These are phyloP conservation scores for Globisporangium mamillatum DNA, from an alignment of 352 stramenopile species.

Conservation along the genomic window DNA sequence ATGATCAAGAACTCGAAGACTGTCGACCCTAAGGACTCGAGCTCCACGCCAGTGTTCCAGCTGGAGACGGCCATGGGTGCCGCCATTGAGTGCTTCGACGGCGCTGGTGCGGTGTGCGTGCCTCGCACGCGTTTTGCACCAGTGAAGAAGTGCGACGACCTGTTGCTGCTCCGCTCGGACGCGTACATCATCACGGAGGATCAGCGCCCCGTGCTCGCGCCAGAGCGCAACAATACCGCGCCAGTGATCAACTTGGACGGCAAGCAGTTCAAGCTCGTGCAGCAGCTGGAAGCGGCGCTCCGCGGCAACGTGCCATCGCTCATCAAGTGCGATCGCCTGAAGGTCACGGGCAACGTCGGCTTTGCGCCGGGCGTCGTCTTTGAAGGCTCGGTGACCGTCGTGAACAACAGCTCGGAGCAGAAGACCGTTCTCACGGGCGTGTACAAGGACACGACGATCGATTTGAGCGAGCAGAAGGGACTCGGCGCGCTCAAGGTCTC, in stretches of 20 bases:
- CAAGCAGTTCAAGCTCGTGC: slow-evolving; percentile 99
- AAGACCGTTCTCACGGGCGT: slow-evolving; percentile 93
- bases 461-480: slow-evolving; percentile 92
- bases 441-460: slow-evolving; percentile 95
- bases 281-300: slow-evolving; percentile 94
- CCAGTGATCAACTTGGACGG: slow-evolving; percentile 94
- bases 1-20: slow-evolving; percentile 91
- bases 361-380: slow-evolving; percentile 92
- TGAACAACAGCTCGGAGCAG: slow-evolving; percentile 95
- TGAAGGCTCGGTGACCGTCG: slow-evolving; percentile 90
- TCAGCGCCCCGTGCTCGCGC: slow-evolving; percentile 94
- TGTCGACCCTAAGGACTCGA: slow-evolving; percentile 82
- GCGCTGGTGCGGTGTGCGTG: slow-evolving; percentile 84
- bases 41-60: slow-evolving; percentile 85
- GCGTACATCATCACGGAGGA: slow-evolving; percentile 97
- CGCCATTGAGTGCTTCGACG: slow-evolving; percentile 86
- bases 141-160: slow-evolving; percentile 89
- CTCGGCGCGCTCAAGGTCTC: slow-evolving; percentile 88
- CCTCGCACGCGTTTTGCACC: slow-evolving; percentile 85
- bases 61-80: slow-evolving; percentile 86
- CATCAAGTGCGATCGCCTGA: slow-evolving; percentile 94
- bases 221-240: slow-evolving; percentile 92
- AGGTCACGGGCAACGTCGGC: slow-evolving; percentile 93
- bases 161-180: slow-evolving; percentile 94
- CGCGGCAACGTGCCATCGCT: slow-evolving; percentile 93